Evolutionary conservation across 2,329 filamentous ascomycete genomes (phyloP).

Genomic region (Macrophomina phaseolina): DNA sequence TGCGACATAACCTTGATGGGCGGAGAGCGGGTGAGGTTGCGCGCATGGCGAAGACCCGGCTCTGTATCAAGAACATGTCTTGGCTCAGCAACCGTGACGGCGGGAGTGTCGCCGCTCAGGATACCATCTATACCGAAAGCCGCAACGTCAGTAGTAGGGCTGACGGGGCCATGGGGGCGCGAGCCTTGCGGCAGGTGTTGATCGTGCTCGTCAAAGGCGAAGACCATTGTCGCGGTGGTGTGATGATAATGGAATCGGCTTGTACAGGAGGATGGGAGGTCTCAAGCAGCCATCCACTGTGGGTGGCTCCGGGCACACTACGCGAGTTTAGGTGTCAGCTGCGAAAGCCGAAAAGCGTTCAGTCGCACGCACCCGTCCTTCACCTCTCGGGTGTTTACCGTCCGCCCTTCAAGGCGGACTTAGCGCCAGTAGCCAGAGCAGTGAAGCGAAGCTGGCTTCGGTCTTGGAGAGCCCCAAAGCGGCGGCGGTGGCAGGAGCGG

Average conservation of each 20-base stretch:
- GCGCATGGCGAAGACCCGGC: conserved; percentile 22
- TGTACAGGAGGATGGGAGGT: conserved; percentile 16
- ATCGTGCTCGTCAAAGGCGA: conserved; percentile 27
- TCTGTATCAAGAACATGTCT: not conserved
- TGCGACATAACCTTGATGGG: conserved; percentile 44
- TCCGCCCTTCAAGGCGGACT: conserved; percentile 62
- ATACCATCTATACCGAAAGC: not conserved
- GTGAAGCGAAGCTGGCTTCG: conserved; percentile 54
- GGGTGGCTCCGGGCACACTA: conserved; percentile 3
- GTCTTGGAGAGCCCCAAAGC: conserved; percentile 45
- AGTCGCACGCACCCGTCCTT: conserved; percentile 14
- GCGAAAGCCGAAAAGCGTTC: conserved; percentile 18
- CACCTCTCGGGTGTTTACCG: conserved; percentile 47
- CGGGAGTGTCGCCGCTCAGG: conserved; percentile 2
- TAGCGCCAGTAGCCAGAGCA: conserved; percentile 55
- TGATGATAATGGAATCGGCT: conserved; percentile 1
- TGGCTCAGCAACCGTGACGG: not conserved
- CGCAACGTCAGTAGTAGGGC: conserved; percentile 6
- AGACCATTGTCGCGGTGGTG: conserved; percentile 20
- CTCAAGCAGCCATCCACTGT: conserved; percentile 10
- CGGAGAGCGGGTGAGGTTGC: conserved; percentile 37
- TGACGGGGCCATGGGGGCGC: not conserved
- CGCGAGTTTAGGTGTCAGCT: conserved; percentile 21
- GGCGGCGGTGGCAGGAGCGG: conserved; percentile 15
- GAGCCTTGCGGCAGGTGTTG: conserved; percentile 25